A percentile compares a stretch with the other conserved stretches of the same genome.
phyloP scores from a whole-genome alignment of 2,329 filamentous ascomycete genomes.

The Macrophomina phaseolina region DNA sequence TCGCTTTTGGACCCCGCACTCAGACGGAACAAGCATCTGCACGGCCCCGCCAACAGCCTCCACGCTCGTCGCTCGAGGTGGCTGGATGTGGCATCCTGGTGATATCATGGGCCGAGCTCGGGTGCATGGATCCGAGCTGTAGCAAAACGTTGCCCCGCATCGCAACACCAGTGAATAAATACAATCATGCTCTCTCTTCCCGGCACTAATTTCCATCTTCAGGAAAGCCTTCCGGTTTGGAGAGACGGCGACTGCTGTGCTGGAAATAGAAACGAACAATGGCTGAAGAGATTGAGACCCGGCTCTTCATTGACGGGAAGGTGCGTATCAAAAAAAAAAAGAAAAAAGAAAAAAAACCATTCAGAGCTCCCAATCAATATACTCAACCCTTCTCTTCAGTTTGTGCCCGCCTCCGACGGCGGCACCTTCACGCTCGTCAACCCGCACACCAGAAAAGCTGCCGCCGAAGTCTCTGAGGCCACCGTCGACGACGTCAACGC shows the following conservation, averaged over 20 bases:
- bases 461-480: conserved; percentile 35
- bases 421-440: conserved; percentile 38
- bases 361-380: not conserved
- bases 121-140: conserved; percentile 7
- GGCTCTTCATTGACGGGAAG: conserved; percentile 26
- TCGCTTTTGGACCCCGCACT: too few relatives aligned
- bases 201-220: too few relatives aligned
- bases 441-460: conserved; percentile 36
- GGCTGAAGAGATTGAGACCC: conserved; percentile 12
- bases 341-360: not conserved
- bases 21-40: too few relatives aligned
- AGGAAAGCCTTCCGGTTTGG: too few relatives aligned
- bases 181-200: too few relatives aligned
- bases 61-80: not conserved
- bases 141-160: not conserved
- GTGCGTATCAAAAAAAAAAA: not conserved
- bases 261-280: not conserved
- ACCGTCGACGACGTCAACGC: conserved; percentile 34
- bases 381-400: conserved; percentile 34
- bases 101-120: not conserved
- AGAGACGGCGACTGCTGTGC: too few relatives aligned
- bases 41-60: too few relatives aligned
- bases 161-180: not conserved
- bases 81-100: not conserved
- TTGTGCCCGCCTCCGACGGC: conserved; percentile 37